Conservation (phyloP, 805 yeast genomes). For the Ogataea methylovora region DNA sequence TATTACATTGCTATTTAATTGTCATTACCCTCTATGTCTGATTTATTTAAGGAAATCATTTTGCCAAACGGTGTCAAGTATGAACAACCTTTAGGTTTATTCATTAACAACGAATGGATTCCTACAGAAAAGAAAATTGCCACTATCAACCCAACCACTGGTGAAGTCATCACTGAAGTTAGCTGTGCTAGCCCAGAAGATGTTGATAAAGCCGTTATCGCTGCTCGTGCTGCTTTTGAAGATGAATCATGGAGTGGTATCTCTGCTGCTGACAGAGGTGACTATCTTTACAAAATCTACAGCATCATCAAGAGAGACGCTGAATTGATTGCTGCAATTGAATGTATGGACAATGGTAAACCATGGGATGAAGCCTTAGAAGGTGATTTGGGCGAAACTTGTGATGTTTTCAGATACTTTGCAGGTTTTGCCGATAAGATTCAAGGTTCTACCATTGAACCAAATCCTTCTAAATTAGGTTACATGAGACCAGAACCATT, state of each 20-base stretch:
- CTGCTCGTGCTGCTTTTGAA: conserved; percentile 56
- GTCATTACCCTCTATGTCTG: too few relatives aligned
- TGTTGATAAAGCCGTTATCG: conserved; percentile 59
- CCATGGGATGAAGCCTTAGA: conserved; percentile 43
- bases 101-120: conserved; percentile 51
- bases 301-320: conserved; percentile 41
- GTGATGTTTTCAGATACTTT: conserved; percentile 47
- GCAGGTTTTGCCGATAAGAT: conserved; percentile 80
- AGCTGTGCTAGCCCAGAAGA: conserved; percentile 51
- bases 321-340: conserved; percentile 44
- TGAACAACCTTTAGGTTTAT: conserved; percentile 41
- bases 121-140: conserved; percentile 17
- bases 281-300: conserved; percentile 42
- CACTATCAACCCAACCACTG: conserved; percentile 35
- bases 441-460: conserved; percentile 55
- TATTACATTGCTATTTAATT: too few relatives aligned
- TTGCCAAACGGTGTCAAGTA: conserved; percentile 23
- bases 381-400: conserved; percentile 22
- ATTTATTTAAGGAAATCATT: conserved; percentile 8
- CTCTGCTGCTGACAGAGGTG: conserved; percentile 47
- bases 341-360: conserved; percentile 53
- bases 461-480: conserved; percentile 40
- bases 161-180: conserved; percentile 50
- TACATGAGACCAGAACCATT: conserved; percentile 50
- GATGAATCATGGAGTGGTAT: conserved; percentile 36